These are phyloP conservation scores for Candida boidinii DNA, from an alignment of 805 yeast species.

Conservation along the genomic window DNA sequence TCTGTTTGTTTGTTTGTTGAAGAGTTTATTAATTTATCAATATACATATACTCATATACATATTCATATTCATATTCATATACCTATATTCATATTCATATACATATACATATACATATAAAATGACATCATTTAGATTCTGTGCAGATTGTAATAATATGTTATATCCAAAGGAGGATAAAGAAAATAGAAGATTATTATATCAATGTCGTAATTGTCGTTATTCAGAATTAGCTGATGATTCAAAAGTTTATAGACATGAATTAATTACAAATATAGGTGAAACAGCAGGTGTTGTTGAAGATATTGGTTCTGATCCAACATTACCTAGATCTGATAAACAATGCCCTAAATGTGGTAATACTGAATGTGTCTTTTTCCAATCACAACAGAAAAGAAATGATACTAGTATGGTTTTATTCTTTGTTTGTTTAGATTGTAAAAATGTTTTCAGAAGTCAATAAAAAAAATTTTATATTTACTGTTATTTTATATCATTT, in stretches of 20 bases:
- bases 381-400: constrained; percentile 93
- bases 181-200: constrained; percentile 61
- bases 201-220: constrained; percentile 94
- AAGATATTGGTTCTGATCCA: constrained; percentile 95
- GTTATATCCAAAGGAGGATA: constrained; percentile 96
- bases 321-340: constrained; percentile 93
- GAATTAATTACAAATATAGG: constrained; percentile 88
- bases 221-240: constrained; percentile 85
- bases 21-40: no score
- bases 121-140: constrained; percentile 89
- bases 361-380: constrained; percentile 89
- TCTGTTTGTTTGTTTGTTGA: no score
- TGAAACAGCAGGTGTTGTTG: constrained; percentile 95
- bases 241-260: constrained; percentile 83
- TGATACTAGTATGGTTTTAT: constrained; percentile 91
- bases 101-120: no score
- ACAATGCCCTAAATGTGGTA: constrained; percentile 85
- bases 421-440: constrained; percentile 86
- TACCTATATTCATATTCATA: neutral
- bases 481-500: no score
- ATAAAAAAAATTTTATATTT: no score
- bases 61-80: neutral
- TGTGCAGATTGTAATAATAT: constrained; percentile 97
- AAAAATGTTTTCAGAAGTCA: constrained; percentile 57
- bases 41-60: no score